These are phyloP conservation scores for Pseudocercospora musae DNA, from an alignment of 2,329 filamentous ascomycete species.

Conservation along the genomic window DNA sequence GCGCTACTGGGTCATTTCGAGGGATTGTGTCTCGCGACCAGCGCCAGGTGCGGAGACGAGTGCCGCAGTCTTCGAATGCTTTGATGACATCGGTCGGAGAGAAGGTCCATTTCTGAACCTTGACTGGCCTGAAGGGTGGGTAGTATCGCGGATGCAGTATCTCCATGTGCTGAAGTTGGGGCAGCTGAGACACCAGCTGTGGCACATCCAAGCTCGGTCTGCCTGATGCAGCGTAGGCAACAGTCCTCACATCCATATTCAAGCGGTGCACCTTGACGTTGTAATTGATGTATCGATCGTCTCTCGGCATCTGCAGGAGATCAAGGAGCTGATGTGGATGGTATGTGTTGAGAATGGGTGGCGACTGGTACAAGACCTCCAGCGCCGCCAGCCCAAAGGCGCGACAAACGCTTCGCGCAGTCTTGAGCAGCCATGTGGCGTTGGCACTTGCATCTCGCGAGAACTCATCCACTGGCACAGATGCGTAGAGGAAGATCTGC, in stretches of 20 bases:
- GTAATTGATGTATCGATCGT: slow-evolving; percentile 54
- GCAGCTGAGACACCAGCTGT: slow-evolving; percentile 60
- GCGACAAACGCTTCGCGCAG: slow-evolving; percentile 33
- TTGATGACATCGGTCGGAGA: slow-evolving; percentile 63
- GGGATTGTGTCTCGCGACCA: slow-evolving; percentile 48
- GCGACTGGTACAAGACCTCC: slow-evolving; percentile 37
- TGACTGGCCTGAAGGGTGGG: slow-evolving; percentile 61
- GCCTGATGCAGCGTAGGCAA: slow-evolving; percentile 53
- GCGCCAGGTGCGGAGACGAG: slow-evolving; percentile 50
- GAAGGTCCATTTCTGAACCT: slow-evolving; percentile 59
- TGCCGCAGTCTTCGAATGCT: slow-evolving; percentile 53
- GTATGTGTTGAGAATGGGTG: slow-evolving; percentile 29
- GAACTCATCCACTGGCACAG: slow-evolving; percentile 25
- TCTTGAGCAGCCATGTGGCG: slow-evolving; percentile 34
- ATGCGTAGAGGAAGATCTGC: slow-evolving; percentile 37
- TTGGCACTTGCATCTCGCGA: slow-evolving; percentile 24
- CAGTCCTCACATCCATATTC: slow-evolving; percentile 63
- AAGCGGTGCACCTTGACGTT: slow-evolving; percentile 67
- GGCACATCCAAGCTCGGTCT: slow-evolving; percentile 55
- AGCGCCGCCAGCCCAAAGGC: slow-evolving; percentile 36
- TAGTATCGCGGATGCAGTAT: slow-evolving; percentile 68
- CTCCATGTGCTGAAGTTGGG: slow-evolving; percentile 66
- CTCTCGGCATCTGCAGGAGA: slow-evolving; percentile 26
- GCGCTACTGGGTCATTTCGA: slow-evolving; percentile 13
- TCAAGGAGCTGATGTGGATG: slow-evolving; percentile 34